Evolutionary conservation across 345 rosid species (phyloP).

Genomic region (Brassica incana): DNA sequence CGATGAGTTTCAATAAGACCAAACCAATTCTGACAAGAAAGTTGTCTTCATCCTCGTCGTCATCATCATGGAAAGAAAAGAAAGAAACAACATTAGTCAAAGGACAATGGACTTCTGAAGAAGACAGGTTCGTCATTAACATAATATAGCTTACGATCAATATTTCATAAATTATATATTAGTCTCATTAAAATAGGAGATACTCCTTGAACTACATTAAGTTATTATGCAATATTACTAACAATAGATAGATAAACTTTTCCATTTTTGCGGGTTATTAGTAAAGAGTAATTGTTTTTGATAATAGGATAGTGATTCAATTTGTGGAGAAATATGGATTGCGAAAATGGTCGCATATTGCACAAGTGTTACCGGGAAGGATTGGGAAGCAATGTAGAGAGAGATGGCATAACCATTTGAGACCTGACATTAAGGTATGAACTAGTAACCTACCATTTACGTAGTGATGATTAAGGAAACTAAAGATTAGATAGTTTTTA

Average conservation of each 20-base stretch:
- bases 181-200: background rate
- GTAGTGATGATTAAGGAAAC: background rate
- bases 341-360: constrained; percentile 72
- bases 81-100: constrained; percentile 64
- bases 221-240: background rate
- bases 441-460: background rate
- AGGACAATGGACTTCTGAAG: constrained; percentile 91
- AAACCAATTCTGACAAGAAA: constrained; percentile 43
- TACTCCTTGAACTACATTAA: background rate
- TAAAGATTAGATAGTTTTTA: background rate
- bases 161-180: background rate
- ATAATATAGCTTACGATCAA: background rate
- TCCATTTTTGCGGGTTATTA: background rate
- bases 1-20: constrained; percentile 38
- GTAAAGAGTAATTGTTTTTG: background rate
- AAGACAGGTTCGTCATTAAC: constrained; percentile 64
- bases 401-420: constrained; percentile 87
- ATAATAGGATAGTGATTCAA: constrained; percentile 46
- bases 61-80: constrained; percentile 45
- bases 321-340: constrained; percentile 56
- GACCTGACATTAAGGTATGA: constrained; percentile 76
- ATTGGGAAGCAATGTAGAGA: constrained; percentile 88
- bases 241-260: background rate
- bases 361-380: constrained; percentile 58
- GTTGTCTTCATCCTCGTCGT: constrained; percentile 31